Base-by-base conservation (phyloP, 305 asterid genomes). In the Galium porrigens region DNA sequence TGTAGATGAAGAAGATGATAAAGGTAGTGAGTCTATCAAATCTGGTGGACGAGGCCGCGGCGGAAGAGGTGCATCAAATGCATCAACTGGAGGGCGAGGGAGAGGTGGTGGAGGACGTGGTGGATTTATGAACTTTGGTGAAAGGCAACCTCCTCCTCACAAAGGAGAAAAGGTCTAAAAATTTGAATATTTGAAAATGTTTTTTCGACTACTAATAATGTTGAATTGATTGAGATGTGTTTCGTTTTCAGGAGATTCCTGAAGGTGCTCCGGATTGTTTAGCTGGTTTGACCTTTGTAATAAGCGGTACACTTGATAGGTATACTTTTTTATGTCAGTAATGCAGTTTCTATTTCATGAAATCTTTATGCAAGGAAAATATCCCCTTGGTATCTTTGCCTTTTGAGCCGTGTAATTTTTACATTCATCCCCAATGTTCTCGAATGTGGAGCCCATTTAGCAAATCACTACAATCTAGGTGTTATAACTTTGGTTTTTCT, bases 291-390 rank as follows among this genome's bases (percentile, higher is more conserved):
- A 89, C 99, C 72, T 89, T 92, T 80, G 97, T 92, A 70, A 89
- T 92, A 66, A 89, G 96, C 77, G 99, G 99, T 80, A 89, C 99
- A 11, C 96, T 92, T 58, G 99, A 92, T 78, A 92, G 97, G 99
- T 92, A 84, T 57, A 36, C 37, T 2, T 75, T 68, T 54, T 27
- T 51, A 46, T 70, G 51, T 60, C 52, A 22, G 33, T 27, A 61
- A 22, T 51, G 71, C 61, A 65, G 65, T 64, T 63, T 53, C 48
- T 63, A 20, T 17, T 17, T 33, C 44, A 33, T 49, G 8, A 17
- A 4, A 29, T 15, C 25, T 15, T 27, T 25, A 10, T 29, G 27
- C 44, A 18, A 8, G 32, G 27, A 17, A 30, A 15, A 29, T 27
- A 3, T 29, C 54, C 67, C 51, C 41, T 22, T 10, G 54, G 54